Evolutionary conservation across 108 stramenopile species (phyloP), one percentile per base, ranked within the genome.

Genomic region (Pseudonitzschia multiseries): DNA sequence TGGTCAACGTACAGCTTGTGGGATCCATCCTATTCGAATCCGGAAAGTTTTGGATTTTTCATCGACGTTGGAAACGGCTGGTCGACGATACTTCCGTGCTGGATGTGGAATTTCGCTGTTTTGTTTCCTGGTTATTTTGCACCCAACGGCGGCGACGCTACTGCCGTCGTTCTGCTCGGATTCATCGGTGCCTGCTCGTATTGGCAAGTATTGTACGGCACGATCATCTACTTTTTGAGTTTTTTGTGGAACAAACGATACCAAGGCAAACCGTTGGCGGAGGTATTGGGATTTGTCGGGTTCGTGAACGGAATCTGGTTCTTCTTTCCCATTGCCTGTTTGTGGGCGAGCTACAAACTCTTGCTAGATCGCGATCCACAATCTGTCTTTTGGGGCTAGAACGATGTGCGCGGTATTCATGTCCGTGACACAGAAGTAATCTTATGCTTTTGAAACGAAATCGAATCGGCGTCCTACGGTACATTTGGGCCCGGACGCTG

Each of bases 11-110:
- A 93, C 59, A 68, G 86, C 26, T 65, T 93, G 6, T 93, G 86
- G 67, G 89, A 93, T 79, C 92, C 92, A 18, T 87, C 86, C 15
- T 93, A 93, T 78, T 87, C 88, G 46, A 93, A 93, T 81, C 74
- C 85, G 17, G 92, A 93, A 79, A 81, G 85, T 15, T 93, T 90
- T 74, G 92, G 92, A 54, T 93, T 93, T 65, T 93, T 93, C 73
- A 89, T 93, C 44, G 92, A 93, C 74, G 82, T 91, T 69, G 92
- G 92, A 29, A 93, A 93, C 73, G 92, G 92, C 1, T 79, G 84
- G 82, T 83, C 88, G 8, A 93, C 92, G 27, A 88, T 93, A 29
- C 81, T 81, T 36, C 89, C 92, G 18, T 87, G 86, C 44, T 31
- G 90, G 41, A 71, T 89, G 54, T 79, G 89, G 85, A 91, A 89